Conservation (phyloP, 2,329 filamentous ascomycete genomes). For the Biscogniauxia marginata region DNA sequence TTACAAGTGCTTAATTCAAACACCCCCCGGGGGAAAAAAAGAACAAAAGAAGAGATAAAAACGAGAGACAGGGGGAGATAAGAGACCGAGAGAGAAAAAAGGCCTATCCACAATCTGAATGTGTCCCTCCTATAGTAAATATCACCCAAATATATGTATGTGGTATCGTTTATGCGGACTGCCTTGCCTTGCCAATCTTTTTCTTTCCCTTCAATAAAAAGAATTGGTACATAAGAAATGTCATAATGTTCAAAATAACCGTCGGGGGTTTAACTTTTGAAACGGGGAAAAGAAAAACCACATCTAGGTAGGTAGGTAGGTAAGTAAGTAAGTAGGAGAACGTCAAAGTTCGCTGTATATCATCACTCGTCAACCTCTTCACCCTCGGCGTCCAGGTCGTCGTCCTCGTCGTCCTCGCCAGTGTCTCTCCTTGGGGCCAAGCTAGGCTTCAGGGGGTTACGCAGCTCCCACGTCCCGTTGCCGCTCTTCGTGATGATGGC, state of each 20-base stretch:
- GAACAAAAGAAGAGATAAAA: neutral
- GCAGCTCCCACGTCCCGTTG: constrained; percentile 27
- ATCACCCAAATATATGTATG: no score
- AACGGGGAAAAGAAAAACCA: no score
- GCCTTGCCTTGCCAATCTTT: no score
- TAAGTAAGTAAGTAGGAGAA: neutral
- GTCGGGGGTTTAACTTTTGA: no score
- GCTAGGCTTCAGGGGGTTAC: constrained; percentile 30
- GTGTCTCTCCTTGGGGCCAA: constrained; percentile 1
- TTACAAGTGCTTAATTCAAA: neutral
- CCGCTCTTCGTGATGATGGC: constrained; percentile 27
- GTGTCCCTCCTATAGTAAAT: no score
- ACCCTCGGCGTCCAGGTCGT: constrained; percentile 30
- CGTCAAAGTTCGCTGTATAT: neutral
- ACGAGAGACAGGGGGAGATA: neutral
- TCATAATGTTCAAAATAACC: no score
- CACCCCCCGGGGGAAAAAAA: neutral
- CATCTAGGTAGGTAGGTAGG: neutral
- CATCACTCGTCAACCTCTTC: constrained; percentile 30
- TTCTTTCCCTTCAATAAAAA: no score
- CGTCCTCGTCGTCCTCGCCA: constrained; percentile 17
- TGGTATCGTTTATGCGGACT: no score
- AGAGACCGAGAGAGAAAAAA: neutral
- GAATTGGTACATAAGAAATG: no score
- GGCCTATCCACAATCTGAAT: neutral